phyloP scores from a whole-genome alignment of 176 grass and related monocot genomes.

The Oryza brachyantha region DNA sequence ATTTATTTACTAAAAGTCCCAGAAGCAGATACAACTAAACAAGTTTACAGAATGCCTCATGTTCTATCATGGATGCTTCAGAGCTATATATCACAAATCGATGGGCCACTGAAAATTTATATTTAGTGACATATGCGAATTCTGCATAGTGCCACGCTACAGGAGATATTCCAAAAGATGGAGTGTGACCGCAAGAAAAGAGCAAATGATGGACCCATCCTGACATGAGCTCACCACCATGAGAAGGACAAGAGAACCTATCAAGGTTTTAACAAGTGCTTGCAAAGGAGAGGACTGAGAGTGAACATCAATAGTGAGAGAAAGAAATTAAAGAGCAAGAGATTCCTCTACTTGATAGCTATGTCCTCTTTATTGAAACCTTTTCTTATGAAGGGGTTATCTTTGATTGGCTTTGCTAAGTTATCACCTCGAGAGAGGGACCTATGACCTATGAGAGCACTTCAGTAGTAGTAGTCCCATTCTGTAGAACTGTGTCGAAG shows the following conservation, averaged over 20 bases:
- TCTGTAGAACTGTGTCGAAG: not conserved
- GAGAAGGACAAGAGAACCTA: constrained; percentile 36
- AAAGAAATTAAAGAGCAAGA: not conserved
- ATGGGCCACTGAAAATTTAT: not conserved
- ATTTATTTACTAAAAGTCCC: not conserved
- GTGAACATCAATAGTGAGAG: constrained; percentile 14
- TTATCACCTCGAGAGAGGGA: constrained; percentile 24
- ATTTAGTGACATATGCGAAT: not conserved
- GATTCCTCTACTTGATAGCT: constrained; percentile 35
- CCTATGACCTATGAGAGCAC: not conserved
- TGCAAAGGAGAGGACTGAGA: constrained; percentile 22
- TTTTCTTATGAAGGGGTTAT: not conserved
- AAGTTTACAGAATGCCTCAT: constrained; percentile 11
- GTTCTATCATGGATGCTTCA: constrained; percentile 1
- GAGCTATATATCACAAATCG: not conserved
- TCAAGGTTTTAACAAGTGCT: constrained; percentile 34
- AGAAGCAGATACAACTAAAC: not conserved
- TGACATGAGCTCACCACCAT: constrained; percentile 23
- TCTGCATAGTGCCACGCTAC: not conserved
- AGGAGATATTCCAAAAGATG: constrained; percentile 31
- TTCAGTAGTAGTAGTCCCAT: constrained; percentile 21
- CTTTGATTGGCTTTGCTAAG: constrained; percentile 21
- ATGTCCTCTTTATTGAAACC: constrained; percentile 16
- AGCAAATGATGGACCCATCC: constrained; percentile 17
- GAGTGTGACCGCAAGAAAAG: constrained; percentile 43